These are phyloP conservation scores for Sarocladium brachiariae DNA, from an alignment of 2,329 filamentous ascomycete genomes.

Conservation along the genomic window DNA sequence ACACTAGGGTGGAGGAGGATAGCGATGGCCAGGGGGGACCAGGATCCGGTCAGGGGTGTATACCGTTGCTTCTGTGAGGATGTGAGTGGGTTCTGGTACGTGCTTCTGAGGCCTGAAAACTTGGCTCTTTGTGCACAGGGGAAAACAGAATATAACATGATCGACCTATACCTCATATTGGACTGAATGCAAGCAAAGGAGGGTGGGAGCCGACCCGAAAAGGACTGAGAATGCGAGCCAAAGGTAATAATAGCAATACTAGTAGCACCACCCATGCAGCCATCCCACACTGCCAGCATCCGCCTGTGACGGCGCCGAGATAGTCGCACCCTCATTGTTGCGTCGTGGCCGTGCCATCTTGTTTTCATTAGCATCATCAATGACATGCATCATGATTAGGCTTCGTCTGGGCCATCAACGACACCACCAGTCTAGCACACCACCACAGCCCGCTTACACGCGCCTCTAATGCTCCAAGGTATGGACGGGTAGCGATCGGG, in stretches of 20 bases:
- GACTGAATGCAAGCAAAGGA: not conserved
- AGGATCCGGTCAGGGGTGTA: too few relatives aligned
- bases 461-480: too few relatives aligned
- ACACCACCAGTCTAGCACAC: too few relatives aligned
- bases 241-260: constrained; percentile 9
- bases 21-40: too few relatives aligned
- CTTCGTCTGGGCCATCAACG: not conserved
- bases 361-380: constrained; percentile 8
- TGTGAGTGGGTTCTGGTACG: not conserved
- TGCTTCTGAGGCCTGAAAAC: not conserved
- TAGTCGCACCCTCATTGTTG: not conserved
- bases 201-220: not conserved
- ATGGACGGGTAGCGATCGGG: too few relatives aligned
- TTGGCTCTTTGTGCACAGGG: too few relatives aligned
- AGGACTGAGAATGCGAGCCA: constrained; percentile 1
- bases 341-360: not conserved
- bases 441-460: too few relatives aligned
- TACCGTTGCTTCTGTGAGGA: not conserved
- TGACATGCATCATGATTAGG: constrained; percentile 8
- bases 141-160: not conserved
- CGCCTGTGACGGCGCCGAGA: constrained; percentile 7
- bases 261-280: constrained; percentile 1
- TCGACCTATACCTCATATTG: not conserved
- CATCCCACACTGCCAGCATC: not conserved
- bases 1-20: constrained; percentile 4